Conservation (phyloP, 169 alveolate species). For the Cyclospora cayetanensis region DNA sequence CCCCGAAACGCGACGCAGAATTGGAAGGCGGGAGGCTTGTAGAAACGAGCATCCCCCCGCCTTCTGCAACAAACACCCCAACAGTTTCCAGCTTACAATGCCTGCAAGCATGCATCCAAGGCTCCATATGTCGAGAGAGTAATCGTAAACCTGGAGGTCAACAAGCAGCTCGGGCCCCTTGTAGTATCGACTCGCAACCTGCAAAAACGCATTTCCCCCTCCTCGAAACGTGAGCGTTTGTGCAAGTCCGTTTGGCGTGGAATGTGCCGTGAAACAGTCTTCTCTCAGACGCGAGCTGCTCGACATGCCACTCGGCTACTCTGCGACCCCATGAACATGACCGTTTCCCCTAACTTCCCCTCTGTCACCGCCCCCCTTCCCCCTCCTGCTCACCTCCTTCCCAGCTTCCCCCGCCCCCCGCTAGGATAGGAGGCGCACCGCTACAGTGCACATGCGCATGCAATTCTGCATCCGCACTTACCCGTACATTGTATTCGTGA, state of each 20-base stretch:
- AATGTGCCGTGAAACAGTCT: too few relatives aligned
- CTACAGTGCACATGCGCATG: too few relatives aligned
- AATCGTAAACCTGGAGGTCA: constrained; percentile 95
- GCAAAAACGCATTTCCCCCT: not conserved
- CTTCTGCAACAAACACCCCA: not conserved
- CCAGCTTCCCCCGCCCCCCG: too few relatives aligned
- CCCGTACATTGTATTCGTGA: constrained; percentile 98
- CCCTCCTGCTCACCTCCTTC: too few relatives aligned
- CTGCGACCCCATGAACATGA: too few relatives aligned
- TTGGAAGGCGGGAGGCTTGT: not conserved
- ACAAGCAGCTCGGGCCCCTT: constrained; percentile 99
- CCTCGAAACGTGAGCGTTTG: not conserved
- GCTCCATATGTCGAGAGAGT: constrained; percentile 99
- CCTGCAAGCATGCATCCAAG: constrained; percentile 98
- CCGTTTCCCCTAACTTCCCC: too few relatives aligned
- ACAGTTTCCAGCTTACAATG: constrained; percentile 14
- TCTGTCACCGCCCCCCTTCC: too few relatives aligned
- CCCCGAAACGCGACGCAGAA: not conserved
- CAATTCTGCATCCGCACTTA: too few relatives aligned
- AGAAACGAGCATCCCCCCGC: not conserved
- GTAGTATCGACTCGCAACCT: constrained; percentile 93
- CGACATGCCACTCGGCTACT: too few relatives aligned
- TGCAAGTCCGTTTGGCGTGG: too few relatives aligned
- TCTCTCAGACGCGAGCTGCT: too few relatives aligned
- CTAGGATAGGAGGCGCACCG: too few relatives aligned